A percentile compares a stretch with the other conserved stretches of the same genome.
These are phyloP conservation scores for Pelargonium australe DNA, from an alignment of 441 rosid species.

Conservation along the genomic window DNA sequence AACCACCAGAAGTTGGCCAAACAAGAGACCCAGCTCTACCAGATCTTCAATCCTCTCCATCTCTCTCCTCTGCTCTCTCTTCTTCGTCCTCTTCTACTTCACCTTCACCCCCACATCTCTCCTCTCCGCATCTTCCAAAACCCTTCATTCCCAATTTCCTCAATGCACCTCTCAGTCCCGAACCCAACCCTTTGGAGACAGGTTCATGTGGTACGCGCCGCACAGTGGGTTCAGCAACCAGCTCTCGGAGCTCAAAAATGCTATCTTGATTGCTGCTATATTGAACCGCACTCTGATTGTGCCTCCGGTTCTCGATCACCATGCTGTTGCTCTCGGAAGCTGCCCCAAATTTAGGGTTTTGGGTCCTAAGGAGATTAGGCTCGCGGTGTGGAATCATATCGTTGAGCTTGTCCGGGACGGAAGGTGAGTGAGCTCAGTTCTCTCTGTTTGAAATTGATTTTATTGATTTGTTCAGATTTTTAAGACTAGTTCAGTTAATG, in stretches of 20 bases:
- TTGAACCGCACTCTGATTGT: constrained; percentile 39
- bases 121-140: constrained; percentile 7
- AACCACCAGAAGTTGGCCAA: no score
- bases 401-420: constrained; percentile 52
- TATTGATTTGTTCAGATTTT: no score
- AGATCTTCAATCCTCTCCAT: no score
- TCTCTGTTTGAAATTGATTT: not conserved
- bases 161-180: constrained; percentile 31
- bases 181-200: constrained; percentile 22
- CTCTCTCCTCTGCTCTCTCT: no score
- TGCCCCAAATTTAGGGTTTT: constrained; percentile 93
- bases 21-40: no score
- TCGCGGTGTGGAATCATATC: constrained; percentile 61
- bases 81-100: no score
- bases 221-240: constrained; percentile 97
- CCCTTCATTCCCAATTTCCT: constrained; percentile 30
- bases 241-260: constrained; percentile 81
- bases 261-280: constrained; percentile 52
- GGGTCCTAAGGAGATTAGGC: constrained; percentile 46
- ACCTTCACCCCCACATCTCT: no score
- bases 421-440: constrained; percentile 36
- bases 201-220: constrained; percentile 64
- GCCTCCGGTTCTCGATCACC: constrained; percentile 88
- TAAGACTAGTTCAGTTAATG: not conserved
- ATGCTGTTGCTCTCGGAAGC: constrained; percentile 91